Base-by-base conservation (phyloP, 495 filamentous ascomycete species). In the Neurospora sp. region DNA sequence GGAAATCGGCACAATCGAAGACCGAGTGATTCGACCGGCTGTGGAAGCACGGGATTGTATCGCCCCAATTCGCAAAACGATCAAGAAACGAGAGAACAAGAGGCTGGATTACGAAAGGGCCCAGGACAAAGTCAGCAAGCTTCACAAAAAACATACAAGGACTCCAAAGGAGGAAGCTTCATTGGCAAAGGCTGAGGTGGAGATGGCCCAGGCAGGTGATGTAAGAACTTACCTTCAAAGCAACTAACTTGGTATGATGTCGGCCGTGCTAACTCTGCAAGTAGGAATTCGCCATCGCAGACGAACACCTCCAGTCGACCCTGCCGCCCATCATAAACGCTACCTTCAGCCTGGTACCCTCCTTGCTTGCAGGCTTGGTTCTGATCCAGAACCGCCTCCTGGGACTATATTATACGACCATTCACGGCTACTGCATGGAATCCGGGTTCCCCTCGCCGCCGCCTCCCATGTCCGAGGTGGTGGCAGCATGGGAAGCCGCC, bases 11-110 rank as follows among this genome's bases (percentile, higher is more conserved):
- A 85, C 88, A 70, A 91, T 98, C 73, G 94, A 97, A 74, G 80
- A 83, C 0, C 87, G 90, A 71, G 88, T 97, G 72, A 86, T 96
- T 46, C 86, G 86, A 74, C 94, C 95, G 1, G 91, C 93, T 5
- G 86, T 85, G 23, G 87, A 92, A 70, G 93, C 92, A 3, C 91
- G 91, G 78, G 89, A 92, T 70, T 89, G 80, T 54, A 85, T 97
- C 73, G 86, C 88, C 72, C 92, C 93, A 0, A 85, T 97, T 79
- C 92, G 94, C 78, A 97, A 95, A 82, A 91, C 91, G 3, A 95
- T 98, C 80, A 97, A 97, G 84, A 95, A 93, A 79, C 86, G 95
- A 49, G 93, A 96, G 77, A 92, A 97, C 77, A 93, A 91, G 82
- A 92, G 97, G 86, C 78, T 96, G 66, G 95, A 98, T 80, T 97